A percentile compares a stretch with the other conserved stretches of the same genome.
phyloP scores from a whole-genome alignment of 129 eudicot genomes.

The Rutidosis leptorrhynchoides region DNA sequence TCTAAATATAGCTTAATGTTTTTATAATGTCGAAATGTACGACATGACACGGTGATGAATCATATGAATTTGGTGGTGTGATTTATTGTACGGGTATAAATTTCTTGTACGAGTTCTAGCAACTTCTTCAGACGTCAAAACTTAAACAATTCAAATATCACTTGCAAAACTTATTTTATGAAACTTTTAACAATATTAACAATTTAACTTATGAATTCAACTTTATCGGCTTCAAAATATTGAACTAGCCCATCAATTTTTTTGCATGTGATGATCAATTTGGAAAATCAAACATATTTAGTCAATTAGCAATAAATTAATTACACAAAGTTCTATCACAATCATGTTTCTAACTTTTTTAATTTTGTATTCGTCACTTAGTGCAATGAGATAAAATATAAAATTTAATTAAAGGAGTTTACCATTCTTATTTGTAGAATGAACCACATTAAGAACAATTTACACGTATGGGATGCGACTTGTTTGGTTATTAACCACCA shows the following conservation, averaged over 20 bases:
- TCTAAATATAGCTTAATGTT: too few relatives aligned
- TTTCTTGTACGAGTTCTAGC: too few relatives aligned
- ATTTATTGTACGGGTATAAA: too few relatives aligned
- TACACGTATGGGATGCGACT: slow-evolving; percentile 19
- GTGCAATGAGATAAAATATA: too few relatives aligned
- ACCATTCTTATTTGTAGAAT: neutral
- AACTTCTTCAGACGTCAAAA: too few relatives aligned
- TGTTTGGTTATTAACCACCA: slow-evolving; percentile 28
- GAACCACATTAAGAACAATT: slow-evolving; percentile 1
- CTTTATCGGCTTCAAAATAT: slow-evolving; percentile 18
- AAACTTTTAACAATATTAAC: neutral
- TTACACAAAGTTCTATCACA: slow-evolving; percentile 15
- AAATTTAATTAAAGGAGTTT: neutral
- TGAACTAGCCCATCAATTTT: slow-evolving; percentile 14
- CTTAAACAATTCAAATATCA: too few relatives aligned
- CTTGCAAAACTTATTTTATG: too few relatives aligned
- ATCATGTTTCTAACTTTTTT: too few relatives aligned
- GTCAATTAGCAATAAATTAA: slow-evolving; percentile 22
- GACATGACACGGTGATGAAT: too few relatives aligned
- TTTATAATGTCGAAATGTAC: too few relatives aligned
- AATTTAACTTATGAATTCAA: slow-evolving; percentile 23
- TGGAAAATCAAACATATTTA: slow-evolving; percentile 2
- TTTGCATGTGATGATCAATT: slow-evolving; percentile 15
- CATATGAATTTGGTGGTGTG: too few relatives aligned
- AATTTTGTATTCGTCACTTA: too few relatives aligned